These are phyloP conservation scores for Phytophthora colocasiae DNA, from an alignment of 352 stramenopile genomes.

Conservation along the genomic window DNA sequence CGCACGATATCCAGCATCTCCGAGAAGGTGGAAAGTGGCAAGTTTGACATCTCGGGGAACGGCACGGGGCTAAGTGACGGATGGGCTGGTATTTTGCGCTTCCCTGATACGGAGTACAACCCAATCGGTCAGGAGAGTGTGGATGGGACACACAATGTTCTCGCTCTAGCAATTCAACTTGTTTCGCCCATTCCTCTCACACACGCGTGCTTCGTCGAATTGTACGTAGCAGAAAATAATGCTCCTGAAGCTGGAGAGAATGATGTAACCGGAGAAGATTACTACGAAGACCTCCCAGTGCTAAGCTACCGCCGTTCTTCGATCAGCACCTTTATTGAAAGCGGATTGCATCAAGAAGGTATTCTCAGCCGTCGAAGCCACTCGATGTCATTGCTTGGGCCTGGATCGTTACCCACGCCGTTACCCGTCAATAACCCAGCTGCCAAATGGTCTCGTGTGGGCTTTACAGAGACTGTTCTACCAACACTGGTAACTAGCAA, in stretches of 20 bases:
- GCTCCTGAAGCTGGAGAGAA: conserved; percentile 49
- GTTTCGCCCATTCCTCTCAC: conserved; percentile 63
- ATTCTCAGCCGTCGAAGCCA: conserved; percentile 60
- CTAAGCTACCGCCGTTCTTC: conserved; percentile 63
- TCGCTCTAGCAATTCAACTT: conserved; percentile 80
- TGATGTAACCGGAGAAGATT: conserved; percentile 59
- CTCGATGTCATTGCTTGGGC: conserved; percentile 52
- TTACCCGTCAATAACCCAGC: conserved; percentile 35
- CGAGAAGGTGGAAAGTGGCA: conserved; percentile 55
- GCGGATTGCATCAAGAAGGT: conserved; percentile 69
- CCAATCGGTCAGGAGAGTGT: conserved; percentile 65
- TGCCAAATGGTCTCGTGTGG: conserved; percentile 71
- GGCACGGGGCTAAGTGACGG: conserved; percentile 59
- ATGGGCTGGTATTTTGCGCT: conserved; percentile 75
- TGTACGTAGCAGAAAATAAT: conserved; percentile 72
- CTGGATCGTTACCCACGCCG: conserved; percentile 33
- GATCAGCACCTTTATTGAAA: conserved; percentile 81
- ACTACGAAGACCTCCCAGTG: conserved; percentile 56
- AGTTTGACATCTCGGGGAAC: conserved; percentile 34
- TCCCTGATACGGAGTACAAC: conserved; percentile 79
- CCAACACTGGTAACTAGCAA: conserved; percentile 58
- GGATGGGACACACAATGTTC: conserved; percentile 71
- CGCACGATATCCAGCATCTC: conserved; percentile 46
- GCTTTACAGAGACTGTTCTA: conserved; percentile 81
- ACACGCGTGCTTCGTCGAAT: conserved; percentile 80